phyloP scores from a whole-genome alignment of 2,329 filamentous ascomycete genomes.

The Fusarium torulosum region DNA sequence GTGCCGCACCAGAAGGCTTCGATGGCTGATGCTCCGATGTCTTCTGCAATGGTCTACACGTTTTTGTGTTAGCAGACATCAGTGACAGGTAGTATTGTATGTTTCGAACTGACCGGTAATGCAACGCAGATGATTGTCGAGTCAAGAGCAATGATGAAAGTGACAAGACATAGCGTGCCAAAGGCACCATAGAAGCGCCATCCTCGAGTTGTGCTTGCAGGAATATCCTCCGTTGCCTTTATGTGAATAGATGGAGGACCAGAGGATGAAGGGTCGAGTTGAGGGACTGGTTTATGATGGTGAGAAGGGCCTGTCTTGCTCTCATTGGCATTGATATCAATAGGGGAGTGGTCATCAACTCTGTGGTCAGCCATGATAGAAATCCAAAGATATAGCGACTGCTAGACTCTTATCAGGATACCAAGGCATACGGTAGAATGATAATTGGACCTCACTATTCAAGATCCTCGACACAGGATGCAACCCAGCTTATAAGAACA shows the following conservation, averaged over 20 bases:
- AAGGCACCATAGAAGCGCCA: conserved; percentile 43
- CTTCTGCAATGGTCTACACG: conserved; percentile 41
- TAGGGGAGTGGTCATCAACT: not conserved
- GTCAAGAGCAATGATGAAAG: conserved; percentile 45
- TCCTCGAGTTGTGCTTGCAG: conserved; percentile 20
- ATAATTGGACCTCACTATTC: not conserved
- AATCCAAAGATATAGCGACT: not conserved
- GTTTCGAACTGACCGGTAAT: conserved; percentile 31
- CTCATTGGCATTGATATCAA: not conserved
- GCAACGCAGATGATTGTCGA: conserved; percentile 45
- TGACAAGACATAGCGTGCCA: conserved; percentile 42
- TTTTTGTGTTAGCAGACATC: not conserved
- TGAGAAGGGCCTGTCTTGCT: not conserved
- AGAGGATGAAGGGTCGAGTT: no score
- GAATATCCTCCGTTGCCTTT: not conserved
- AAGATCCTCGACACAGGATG: not conserved
- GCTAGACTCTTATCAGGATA: not conserved
- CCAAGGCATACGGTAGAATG: not conserved
- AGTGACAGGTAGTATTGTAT: no score
- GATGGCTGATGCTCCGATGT: conserved; percentile 41
- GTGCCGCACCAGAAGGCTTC: conserved; percentile 46
- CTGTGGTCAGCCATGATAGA: conserved; percentile 2
- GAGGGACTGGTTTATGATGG: no score
- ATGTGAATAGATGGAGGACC: not conserved
- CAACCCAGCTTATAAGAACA: conserved; percentile 1